These are phyloP conservation scores for Arthrobotrys sinensis DNA, from an alignment of 2,329 filamentous ascomycete species.

Conservation along the genomic window DNA sequence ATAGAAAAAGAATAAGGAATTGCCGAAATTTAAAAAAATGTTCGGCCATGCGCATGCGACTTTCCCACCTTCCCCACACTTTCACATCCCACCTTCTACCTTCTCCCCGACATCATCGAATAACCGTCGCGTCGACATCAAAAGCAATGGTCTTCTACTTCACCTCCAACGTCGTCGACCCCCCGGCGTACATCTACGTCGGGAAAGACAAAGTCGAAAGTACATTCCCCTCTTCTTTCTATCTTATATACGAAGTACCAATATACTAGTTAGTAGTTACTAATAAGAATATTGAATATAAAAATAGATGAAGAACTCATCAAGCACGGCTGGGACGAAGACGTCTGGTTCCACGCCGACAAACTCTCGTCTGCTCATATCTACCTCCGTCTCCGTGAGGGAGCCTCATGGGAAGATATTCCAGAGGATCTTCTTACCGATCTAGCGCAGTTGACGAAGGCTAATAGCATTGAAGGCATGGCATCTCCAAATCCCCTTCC, in stretches of 20 bases:
- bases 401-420: slow-evolving; percentile 86
- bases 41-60: neutral
- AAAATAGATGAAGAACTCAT: slow-evolving; percentile 92
- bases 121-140: too few relatives aligned
- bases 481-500: slow-evolving; percentile 17
- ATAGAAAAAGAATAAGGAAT: neutral
- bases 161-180: slow-evolving; percentile 85
- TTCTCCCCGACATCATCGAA: neutral
- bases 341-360: slow-evolving; percentile 99
- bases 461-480: slow-evolving; percentile 95
- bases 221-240: slow-evolving; percentile 68
- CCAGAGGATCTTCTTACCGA: slow-evolving; percentile 82
- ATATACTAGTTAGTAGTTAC: neutral
- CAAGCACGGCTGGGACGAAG: slow-evolving; percentile 92
- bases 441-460: slow-evolving; percentile 97
- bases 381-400: slow-evolving; percentile 86
- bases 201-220: slow-evolving; percentile 99
- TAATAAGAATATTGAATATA: too few relatives aligned
- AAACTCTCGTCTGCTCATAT: slow-evolving; percentile 97
- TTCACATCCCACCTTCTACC: neutral
- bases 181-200: slow-evolving; percentile 90
- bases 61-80: slow-evolving; percentile 30
- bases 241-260: neutral
- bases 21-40: slow-evolving; percentile 5
- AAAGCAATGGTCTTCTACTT: slow-evolving; percentile 92